phyloP scores from a whole-genome alignment of 176 grass and related monocot genomes.

The Eragrostis curvula region DNA sequence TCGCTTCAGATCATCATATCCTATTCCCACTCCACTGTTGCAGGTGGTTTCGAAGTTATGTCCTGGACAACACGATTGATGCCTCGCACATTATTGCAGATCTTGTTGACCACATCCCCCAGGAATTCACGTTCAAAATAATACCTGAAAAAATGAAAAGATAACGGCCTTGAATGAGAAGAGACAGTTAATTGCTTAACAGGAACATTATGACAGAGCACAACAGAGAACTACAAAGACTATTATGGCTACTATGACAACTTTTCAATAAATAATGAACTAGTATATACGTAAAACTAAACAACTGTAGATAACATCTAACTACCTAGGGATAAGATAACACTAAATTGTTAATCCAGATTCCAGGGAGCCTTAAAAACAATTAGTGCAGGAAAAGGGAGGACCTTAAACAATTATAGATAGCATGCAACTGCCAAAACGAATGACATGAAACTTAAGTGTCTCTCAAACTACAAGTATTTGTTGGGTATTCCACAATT shows the following conservation, averaged over 20 bases:
- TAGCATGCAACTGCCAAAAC: not conserved
- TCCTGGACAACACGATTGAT: conserved; percentile 81
- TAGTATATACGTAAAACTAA: not conserved
- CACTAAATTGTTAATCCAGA: not conserved
- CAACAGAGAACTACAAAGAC: too few relatives aligned
- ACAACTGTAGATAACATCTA: not conserved
- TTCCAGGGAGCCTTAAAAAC: too few relatives aligned
- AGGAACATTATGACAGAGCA: too few relatives aligned
- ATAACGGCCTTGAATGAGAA: not conserved
- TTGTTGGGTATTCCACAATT: not conserved
- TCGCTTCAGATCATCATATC: not conserved
- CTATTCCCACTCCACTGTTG: conserved; percentile 91
- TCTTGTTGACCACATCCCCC: conserved; percentile 73
- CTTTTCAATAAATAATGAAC: not conserved
- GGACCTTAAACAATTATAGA: not conserved
- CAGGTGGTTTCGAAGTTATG: conserved; percentile 88
- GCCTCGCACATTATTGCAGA: conserved; percentile 80
- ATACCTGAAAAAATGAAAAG: conserved; percentile 53
- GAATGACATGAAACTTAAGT: not conserved
- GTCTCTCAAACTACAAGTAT: not conserved
- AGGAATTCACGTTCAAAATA: conserved; percentile 83
- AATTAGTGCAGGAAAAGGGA: not conserved
- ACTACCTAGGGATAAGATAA: not conserved
- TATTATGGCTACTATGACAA: not conserved
- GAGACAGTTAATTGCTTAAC: not conserved